Conservation (phyloP, 306 rosid genomes). For the Notholithocarpus densiflorus region DNA sequence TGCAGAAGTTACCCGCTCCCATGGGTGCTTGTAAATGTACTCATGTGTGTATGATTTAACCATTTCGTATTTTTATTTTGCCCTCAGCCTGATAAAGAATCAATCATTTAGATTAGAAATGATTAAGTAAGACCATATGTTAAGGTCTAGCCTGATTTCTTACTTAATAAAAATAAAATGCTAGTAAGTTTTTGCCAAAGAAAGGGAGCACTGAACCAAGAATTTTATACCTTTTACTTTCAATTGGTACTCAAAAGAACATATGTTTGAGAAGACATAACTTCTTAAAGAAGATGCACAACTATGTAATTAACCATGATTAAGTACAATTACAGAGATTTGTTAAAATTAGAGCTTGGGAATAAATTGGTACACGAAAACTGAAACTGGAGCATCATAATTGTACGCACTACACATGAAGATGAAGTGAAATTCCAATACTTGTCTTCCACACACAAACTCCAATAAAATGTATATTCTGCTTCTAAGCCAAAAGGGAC, state of each 20-base stretch:
- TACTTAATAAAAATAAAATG: neutral
- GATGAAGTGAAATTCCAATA: neutral
- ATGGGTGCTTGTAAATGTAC: slow-evolving; percentile 82
- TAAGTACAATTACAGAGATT: neutral
- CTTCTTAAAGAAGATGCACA: neutral
- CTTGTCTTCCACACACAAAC: neutral
- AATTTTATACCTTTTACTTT: neutral
- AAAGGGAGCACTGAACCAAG: neutral
- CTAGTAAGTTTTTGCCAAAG: neutral
- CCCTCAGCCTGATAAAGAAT: slow-evolving; percentile 4
- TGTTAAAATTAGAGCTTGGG: neutral
- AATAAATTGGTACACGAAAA: neutral
- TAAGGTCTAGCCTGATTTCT: neutral
- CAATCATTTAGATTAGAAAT: neutral
- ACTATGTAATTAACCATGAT: neutral
- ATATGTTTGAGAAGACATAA: too few relatives aligned
- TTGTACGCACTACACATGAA: neutral
- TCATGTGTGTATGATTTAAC: slow-evolving; percentile 81
- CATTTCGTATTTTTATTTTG: slow-evolving; percentile 36
- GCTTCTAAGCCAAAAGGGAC: too few relatives aligned
- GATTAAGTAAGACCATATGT: neutral
- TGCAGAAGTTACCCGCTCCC: slow-evolving; percentile 89
- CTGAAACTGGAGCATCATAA: neutral
- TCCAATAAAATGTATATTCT: neutral
- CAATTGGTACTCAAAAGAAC: too few relatives aligned